phyloP scores from a whole-genome alignment of 176 grass and related monocot genomes.

The Phoenix dactylifera region DNA sequence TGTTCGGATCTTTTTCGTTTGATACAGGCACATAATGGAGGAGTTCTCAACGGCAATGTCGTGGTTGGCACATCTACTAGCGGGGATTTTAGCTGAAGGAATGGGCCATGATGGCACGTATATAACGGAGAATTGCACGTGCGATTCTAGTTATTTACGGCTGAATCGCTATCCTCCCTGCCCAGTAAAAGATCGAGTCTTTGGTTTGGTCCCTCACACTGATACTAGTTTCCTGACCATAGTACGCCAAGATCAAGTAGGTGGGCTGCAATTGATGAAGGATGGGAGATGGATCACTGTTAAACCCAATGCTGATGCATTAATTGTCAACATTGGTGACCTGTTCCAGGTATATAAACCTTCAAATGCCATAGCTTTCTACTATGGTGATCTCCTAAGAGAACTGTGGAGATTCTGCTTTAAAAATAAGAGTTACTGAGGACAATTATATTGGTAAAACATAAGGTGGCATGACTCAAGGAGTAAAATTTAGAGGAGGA shows the following conservation, averaged over 20 bases:
- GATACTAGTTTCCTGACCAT: conserved; percentile 81
- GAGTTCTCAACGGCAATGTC: conserved; percentile 41
- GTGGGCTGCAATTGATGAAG: conserved; percentile 53
- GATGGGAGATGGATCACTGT: conserved; percentile 44
- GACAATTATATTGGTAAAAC: too few relatives aligned
- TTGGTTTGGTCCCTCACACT: conserved; percentile 67
- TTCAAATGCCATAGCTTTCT: too few relatives aligned
- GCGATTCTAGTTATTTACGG: conserved; percentile 53
- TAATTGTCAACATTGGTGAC: conserved; percentile 84
- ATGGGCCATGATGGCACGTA: background rate
- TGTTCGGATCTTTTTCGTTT: background rate
- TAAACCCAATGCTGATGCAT: conserved; percentile 29
- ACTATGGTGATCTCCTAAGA: too few relatives aligned
- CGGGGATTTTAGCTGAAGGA: conserved; percentile 19
- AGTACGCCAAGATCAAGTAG: conserved; percentile 47
- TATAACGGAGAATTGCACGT: conserved; percentile 17
- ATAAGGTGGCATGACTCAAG: too few relatives aligned
- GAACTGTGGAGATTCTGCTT: too few relatives aligned
- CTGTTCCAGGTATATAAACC: conserved; percentile 38
- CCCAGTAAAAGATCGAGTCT: conserved; percentile 15
- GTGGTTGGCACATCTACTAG: conserved; percentile 39
- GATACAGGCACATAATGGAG: conserved; percentile 38
- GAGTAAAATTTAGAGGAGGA: too few relatives aligned
- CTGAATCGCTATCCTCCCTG: conserved; percentile 83
- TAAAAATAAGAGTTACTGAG: too few relatives aligned